A percentile compares a stretch with the other conserved stretches of the same genome.
Conservation (phyloP, 2,329 filamentous ascomycete genomes). For the Pyrenochaeta sp. region DNA sequence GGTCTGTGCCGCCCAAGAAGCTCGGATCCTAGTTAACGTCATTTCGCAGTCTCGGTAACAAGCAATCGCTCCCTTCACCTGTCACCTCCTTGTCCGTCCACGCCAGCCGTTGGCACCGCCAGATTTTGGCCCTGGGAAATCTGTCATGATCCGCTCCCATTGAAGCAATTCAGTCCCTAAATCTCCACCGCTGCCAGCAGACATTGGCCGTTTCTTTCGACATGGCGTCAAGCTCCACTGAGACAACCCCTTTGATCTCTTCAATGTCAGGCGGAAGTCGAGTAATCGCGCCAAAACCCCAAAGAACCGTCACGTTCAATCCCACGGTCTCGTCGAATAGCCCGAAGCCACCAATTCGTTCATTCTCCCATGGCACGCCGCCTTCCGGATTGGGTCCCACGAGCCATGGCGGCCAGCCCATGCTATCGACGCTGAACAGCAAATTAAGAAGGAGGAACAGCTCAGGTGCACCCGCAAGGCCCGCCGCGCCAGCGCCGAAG, state of each 20-base stretch:
- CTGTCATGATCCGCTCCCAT: constrained; percentile 6
- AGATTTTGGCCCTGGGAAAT: constrained; percentile 7
- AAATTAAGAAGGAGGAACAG: constrained; percentile 88
- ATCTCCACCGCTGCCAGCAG: constrained; percentile 1
- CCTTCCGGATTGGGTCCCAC: constrained; percentile 40
- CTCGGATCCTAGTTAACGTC: constrained; percentile 18
- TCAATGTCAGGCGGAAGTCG: constrained; percentile 40
- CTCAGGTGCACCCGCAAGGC: constrained; percentile 67
- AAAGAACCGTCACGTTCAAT: constrained; percentile 79
- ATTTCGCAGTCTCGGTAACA: constrained; percentile 21
- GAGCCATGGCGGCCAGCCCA: constrained; percentile 49
- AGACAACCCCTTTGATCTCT: constrained; percentile 48
- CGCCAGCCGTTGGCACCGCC: constrained; percentile 21
- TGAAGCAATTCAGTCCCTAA: background rate
- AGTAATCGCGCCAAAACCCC: constrained; percentile 46
- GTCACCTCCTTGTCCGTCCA: constrained; percentile 15
- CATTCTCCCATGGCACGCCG: constrained; percentile 35
- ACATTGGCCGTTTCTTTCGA: constrained; percentile 5
- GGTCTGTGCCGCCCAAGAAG: constrained; percentile 2
- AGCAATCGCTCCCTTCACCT: constrained; percentile 12
- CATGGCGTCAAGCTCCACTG: constrained; percentile 47
- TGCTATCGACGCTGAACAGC: constrained; percentile 81
- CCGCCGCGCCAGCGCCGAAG: constrained; percentile 64
- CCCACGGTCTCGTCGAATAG: constrained; percentile 61
- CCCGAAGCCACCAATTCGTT: constrained; percentile 46